Base-by-base conservation (phyloP, 1,139 yeast species). In the Zygosaccharomyces sapae region DNA sequence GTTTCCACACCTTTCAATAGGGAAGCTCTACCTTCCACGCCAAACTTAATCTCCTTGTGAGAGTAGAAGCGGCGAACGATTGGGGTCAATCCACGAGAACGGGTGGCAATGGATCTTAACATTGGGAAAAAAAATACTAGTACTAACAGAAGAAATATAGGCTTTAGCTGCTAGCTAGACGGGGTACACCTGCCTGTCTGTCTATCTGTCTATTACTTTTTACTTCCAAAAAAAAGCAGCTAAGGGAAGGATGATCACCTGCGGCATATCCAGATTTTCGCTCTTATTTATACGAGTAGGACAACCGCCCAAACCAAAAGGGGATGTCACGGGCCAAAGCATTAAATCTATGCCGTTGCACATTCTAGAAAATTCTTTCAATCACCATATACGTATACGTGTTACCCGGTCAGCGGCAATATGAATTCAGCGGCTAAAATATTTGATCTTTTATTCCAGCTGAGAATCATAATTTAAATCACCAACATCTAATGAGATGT, bases 1-100 rank as follows among this genome's bases (percentile, higher is more conserved):
- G 94, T 86, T 70, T 92, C 96, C 55, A 92, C 97, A 74, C 98
- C 98, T 70, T 83, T 87, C 62, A 92, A 77, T 38, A 92, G 76
- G 45, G 98, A 95, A 51, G 98, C 98, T 72, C 98, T 83, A 63
- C 97, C 98, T 71, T 92, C 98, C 53, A 92, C 97, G 54, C 98
- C 98, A 68, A 92, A 92, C 75, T 89, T 90, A 70, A 92, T 81
- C 70, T 92, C 97, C 76, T 92, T 92, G 81, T 89, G 95, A 59
- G 95, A 80, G 63, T 80, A 74, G 68, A 74, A 65, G 40, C 55
- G 49, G 50, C 66, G 65, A 41, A 55, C 49, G 36, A 53, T 34
- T 30, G 48, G 48, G 39, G 45, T 37, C 44, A 47, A 45, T 44
- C 55, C 46, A 47, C 62, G 59, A 35, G 57, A 49, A 49, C 59